A percentile compares a stretch with the other conserved stretches of the same genome.
These are phyloP conservation scores for Tilletia horrida DNA, from an alignment of 1,284 basidiomycete species.

Conservation along the genomic window DNA sequence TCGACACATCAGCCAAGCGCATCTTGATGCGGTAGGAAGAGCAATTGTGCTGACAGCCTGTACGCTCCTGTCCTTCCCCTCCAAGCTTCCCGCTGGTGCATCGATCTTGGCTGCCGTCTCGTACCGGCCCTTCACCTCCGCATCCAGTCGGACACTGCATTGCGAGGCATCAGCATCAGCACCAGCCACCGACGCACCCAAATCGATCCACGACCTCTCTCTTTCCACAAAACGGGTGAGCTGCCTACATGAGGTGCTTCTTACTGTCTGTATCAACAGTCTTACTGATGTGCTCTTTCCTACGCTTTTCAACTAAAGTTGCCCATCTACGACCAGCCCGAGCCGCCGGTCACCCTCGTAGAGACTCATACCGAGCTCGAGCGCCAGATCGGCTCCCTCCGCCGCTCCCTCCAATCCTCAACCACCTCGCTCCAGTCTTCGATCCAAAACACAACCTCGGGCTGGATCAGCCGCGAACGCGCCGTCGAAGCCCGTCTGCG, in stretches of 20 bases:
- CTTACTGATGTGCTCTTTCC: too few species aligned
- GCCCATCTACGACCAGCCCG: conserved; percentile 40
- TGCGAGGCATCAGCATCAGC: not conserved
- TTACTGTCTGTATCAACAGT: too few species aligned
- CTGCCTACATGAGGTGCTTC: too few species aligned
- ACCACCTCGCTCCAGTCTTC: conserved; percentile 28
- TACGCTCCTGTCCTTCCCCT: not conserved
- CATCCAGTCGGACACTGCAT: not conserved
- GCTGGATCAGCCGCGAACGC: conserved; percentile 47
- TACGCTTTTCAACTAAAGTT: conserved; percentile 23
- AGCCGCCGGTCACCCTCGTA: conserved; percentile 32
- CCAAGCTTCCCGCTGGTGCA: too few species aligned
- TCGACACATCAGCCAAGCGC: not conserved
- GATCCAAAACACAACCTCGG: conserved; percentile 31
- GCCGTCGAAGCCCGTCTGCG: conserved; percentile 37
- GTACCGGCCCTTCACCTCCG: not conserved
- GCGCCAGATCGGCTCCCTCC: conserved; percentile 39
- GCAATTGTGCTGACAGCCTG: too few species aligned
- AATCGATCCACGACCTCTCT: not conserved
- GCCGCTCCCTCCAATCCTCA: conserved; percentile 30
- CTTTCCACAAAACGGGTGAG: conserved; percentile 10
- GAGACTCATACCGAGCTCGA: conserved; percentile 46
- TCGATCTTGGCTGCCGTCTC: too few species aligned
- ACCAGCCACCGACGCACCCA: not conserved
- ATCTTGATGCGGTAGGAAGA: too few species aligned